These are phyloP conservation scores for Suhomyces kilbournensis DNA, from an alignment of 805 yeast species.

Conservation along the genomic window DNA sequence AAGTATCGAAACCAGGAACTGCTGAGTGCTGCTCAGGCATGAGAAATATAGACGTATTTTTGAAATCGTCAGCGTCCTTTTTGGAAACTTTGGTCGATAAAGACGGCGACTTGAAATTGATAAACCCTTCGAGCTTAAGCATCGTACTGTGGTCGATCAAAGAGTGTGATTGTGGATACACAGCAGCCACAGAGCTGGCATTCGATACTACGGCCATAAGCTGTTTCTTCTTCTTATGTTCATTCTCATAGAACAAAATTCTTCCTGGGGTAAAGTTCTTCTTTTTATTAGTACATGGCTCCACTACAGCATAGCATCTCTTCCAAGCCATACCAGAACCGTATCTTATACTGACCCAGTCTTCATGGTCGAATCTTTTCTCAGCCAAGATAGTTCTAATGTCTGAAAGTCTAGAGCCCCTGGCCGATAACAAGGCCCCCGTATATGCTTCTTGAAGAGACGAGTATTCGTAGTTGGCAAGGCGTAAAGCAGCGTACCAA, in stretches of 20 bases:
- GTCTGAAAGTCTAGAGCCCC: conserved; percentile 85
- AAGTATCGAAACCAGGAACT: conserved; percentile 49
- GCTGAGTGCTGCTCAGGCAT: conserved; percentile 46
- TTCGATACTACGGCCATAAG: conserved; percentile 76
- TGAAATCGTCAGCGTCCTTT: conserved; percentile 30
- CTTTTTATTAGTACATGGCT: conserved; percentile 57
- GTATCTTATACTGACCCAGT: conserved; percentile 92
- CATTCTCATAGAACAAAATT: conserved; percentile 78
- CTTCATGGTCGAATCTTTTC: conserved; percentile 82
- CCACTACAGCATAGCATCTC: conserved; percentile 86
- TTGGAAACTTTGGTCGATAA: conserved; percentile 32
- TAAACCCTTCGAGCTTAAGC: conserved; percentile 83
- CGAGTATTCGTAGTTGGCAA: conserved; percentile 77
- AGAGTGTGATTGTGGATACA: conserved; percentile 83
- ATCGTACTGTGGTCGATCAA: conserved; percentile 85
- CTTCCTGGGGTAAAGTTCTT: conserved; percentile 56
- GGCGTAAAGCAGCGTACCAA: conserved; percentile 83
- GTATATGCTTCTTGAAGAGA: conserved; percentile 93
- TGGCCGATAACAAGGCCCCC: conserved; percentile 87
- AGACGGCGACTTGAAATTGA: conserved; percentile 50
- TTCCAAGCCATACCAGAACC: conserved; percentile 99
- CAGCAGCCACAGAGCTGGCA: conserved; percentile 76
- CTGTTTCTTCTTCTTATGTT: conserved; percentile 63
- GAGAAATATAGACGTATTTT: conserved; percentile 40
- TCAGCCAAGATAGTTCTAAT: conserved; percentile 82